These are phyloP conservation scores for Ulmus americana DNA, from an alignment of 331 rosid species.

Conservation along the genomic window DNA sequence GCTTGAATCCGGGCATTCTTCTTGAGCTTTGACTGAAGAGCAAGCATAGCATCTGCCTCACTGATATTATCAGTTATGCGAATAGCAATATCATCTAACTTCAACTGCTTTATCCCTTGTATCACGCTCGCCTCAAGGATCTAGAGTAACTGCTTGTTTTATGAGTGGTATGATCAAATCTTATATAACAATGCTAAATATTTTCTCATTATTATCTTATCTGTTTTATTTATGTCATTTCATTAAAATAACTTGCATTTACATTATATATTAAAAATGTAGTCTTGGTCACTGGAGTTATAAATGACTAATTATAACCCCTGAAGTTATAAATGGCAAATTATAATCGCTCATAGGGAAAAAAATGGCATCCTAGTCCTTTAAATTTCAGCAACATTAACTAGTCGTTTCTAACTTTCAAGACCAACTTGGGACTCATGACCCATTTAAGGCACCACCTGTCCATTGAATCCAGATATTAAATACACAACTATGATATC, in stretches of 20 bases:
- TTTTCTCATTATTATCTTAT: not conserved
- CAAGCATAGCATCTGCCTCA: slow-evolving; percentile 81
- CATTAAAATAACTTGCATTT: too few relatives aligned
- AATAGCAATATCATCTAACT: slow-evolving; percentile 53
- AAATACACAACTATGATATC: not conserved
- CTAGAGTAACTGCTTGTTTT: slow-evolving; percentile 53
- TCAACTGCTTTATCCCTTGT: slow-evolving; percentile 74
- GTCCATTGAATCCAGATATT: too few relatives aligned
- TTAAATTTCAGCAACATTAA: too few relatives aligned
- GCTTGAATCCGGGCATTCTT: slow-evolving; percentile 88
- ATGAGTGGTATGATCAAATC: slow-evolving; percentile 37
- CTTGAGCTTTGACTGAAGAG: slow-evolving; percentile 81
- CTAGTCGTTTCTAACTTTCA: too few relatives aligned
- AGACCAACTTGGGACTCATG: too few relatives aligned
- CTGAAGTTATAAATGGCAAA: too few relatives aligned
- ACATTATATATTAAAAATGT: too few relatives aligned
- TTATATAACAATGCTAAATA: too few relatives aligned
- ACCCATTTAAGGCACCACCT: too few relatives aligned
- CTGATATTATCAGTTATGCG: slow-evolving; percentile 76
- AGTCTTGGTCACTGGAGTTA: too few relatives aligned
- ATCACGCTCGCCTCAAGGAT: slow-evolving; percentile 72
- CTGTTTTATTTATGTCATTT: not conserved
- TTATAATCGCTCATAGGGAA: not conserved
- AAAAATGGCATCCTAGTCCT: not conserved
- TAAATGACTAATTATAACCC: too few relatives aligned